phyloP scores from a whole-genome alignment of 371 early-diverging fungal genomes.

The Mucor circinelloides region DNA sequence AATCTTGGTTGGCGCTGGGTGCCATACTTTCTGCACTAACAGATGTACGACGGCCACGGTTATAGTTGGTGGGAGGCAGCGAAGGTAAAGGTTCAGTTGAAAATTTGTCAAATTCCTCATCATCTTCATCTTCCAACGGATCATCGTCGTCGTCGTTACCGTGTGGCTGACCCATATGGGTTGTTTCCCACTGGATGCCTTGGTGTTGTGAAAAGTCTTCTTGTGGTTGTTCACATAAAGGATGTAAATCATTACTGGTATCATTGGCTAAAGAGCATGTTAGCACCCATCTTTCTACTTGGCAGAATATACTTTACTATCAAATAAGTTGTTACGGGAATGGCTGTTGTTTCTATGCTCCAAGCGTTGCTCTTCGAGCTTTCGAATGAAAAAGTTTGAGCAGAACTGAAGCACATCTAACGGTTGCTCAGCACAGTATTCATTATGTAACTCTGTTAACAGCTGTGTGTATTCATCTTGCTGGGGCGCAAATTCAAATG shows the following conservation, averaged over 20 bases:
- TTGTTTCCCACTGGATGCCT: conserved; percentile 13
- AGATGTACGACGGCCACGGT: conserved; percentile 89
- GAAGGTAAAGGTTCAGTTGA: conserved; percentile 46
- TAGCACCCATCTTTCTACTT: neutral
- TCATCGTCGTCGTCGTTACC: conserved; percentile 47
- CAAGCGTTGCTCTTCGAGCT: conserved; percentile 74
- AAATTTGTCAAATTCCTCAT: conserved; percentile 59
- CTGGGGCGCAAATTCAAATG: conserved; percentile 26
- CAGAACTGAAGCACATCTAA: conserved; percentile 90
- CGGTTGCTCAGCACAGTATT: conserved; percentile 51
- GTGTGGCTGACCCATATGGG: conserved; percentile 39
- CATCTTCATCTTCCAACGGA: conserved; percentile 63
- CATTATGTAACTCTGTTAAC: conserved; percentile 41
- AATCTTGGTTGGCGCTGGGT: conserved; percentile 79
- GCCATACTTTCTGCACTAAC: conserved; percentile 97
- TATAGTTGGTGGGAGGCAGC: conserved; percentile 51
- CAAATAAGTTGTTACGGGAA: conserved; percentile 10
- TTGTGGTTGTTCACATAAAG: conserved; percentile 19
- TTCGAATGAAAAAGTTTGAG: conserved; percentile 83
- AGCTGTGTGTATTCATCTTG: conserved; percentile 49
- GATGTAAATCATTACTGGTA: conserved; percentile 23
- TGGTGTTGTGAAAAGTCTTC: conserved; percentile 9
- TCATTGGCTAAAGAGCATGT: conserved; percentile 10
- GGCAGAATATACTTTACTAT: conserved; percentile 2
- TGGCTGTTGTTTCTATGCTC: conserved; percentile 23